phyloP scores from a whole-genome alignment of 2,329 filamentous ascomycete species.

The Penicillium sp. region DNA sequence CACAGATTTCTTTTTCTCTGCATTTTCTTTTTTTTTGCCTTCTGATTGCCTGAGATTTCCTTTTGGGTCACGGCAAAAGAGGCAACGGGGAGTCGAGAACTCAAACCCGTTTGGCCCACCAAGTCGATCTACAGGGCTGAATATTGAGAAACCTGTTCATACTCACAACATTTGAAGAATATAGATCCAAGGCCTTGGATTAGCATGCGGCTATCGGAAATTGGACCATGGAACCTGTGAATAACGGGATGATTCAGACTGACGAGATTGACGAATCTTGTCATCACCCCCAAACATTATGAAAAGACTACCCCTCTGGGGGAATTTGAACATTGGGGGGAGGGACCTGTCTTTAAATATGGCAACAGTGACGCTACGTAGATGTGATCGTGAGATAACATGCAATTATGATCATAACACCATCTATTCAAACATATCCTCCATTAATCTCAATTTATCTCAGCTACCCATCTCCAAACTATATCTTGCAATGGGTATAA shows the following conservation, averaged over 20 bases:
- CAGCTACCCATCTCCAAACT: slow-evolving; percentile 6
- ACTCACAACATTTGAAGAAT: slow-evolving; percentile 4
- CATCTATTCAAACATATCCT: slow-evolving; percentile 17
- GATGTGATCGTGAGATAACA: slow-evolving; percentile 26
- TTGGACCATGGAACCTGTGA: slow-evolving; percentile 26
- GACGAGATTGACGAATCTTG: slow-evolving; percentile 31
- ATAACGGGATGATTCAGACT: slow-evolving; percentile 27
- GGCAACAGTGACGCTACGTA: slow-evolving; percentile 25
- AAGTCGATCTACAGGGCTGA: background rate
- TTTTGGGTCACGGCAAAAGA: slow-evolving; percentile 8
- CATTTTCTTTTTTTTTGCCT: background rate
- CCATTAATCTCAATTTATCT: slow-evolving; percentile 2
- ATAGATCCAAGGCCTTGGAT: slow-evolving; percentile 23
- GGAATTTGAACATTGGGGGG: background rate
- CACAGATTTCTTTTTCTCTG: slow-evolving; percentile 3
- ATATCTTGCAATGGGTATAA: slow-evolving; percentile 20
- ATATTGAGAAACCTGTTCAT: background rate
- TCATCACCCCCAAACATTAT: slow-evolving; percentile 24
- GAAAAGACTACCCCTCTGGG: slow-evolving; percentile 15
- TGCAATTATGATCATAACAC: slow-evolving; percentile 28
- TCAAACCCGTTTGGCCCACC: background rate
- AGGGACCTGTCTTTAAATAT: slow-evolving; percentile 18
- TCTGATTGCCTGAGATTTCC: background rate
- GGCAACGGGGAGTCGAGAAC: slow-evolving; percentile 7
- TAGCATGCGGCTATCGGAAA: slow-evolving; percentile 4